phyloP scores from a whole-genome alignment of 306 rosid species.

The Leucaena leucocephala region DNA sequence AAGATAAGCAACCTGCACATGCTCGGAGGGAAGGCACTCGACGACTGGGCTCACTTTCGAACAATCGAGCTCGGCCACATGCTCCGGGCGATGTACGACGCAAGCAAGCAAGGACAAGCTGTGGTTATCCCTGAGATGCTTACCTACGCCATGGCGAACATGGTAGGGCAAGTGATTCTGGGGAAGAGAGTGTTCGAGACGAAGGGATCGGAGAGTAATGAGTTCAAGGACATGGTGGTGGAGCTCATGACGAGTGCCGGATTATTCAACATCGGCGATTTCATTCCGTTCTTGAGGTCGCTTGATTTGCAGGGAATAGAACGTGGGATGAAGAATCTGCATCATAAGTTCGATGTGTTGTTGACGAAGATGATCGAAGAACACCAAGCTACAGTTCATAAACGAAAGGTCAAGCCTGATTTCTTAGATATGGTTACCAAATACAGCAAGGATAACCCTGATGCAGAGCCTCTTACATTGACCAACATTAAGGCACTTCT shows the following conservation, averaged over 20 bases:
- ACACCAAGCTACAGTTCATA: constrained; percentile 18
- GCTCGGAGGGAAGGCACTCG: constrained; percentile 42
- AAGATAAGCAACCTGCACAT: constrained; percentile 45
- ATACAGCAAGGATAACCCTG: background rate
- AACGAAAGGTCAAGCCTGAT: constrained; percentile 37
- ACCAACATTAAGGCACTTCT: constrained; percentile 40
- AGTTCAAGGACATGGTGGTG: constrained; percentile 49
- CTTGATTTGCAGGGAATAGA: constrained; percentile 40
- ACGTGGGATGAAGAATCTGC: constrained; percentile 33
- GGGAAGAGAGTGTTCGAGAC: constrained; percentile 37
- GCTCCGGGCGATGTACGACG: constrained; percentile 26
- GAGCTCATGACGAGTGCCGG: constrained; percentile 42
- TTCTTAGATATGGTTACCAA: constrained; percentile 33
- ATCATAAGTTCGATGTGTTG: constrained; percentile 31
- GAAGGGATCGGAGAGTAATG: constrained; percentile 33
- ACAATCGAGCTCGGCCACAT: constrained; percentile 23
- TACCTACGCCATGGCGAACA: constrained; percentile 36
- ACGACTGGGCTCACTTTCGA: constrained; percentile 29
- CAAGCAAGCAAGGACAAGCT: constrained; percentile 22
- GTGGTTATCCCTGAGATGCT: constrained; percentile 36
- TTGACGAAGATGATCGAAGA: constrained; percentile 41
- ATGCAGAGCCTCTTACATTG: constrained; percentile 22
- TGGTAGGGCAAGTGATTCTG: constrained; percentile 40
- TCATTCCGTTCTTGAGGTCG: constrained; percentile 32
- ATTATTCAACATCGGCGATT: constrained; percentile 41